phyloP scores from a whole-genome alignment of 1,284 basidiomycete genomes.

The Apiotrichum brassicae region DNA sequence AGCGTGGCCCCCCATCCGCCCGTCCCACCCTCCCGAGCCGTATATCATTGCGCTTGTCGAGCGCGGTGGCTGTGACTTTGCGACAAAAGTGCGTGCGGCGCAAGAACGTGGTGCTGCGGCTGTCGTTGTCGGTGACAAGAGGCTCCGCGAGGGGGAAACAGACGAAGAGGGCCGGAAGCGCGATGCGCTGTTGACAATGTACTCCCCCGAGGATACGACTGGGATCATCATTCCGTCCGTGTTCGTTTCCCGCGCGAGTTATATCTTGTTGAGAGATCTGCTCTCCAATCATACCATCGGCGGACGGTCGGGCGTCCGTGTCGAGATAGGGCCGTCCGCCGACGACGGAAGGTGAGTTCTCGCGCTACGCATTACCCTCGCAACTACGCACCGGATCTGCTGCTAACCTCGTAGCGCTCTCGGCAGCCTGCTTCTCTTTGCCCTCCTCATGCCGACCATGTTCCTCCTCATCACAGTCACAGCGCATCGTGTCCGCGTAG shows the following conservation, averaged over 20 bases:
- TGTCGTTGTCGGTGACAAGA: slow-evolving; percentile 74
- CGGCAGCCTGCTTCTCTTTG: slow-evolving; percentile 39
- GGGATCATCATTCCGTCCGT: slow-evolving; percentile 48
- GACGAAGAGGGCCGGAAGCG: slow-evolving; percentile 60
- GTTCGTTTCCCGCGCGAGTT: slow-evolving; percentile 48
- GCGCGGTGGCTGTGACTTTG: slow-evolving; percentile 78
- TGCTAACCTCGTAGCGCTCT: slow-evolving; percentile 28
- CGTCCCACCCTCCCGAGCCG: slow-evolving; percentile 11
- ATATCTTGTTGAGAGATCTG: slow-evolving; percentile 44
- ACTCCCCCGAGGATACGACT: slow-evolving; percentile 58
- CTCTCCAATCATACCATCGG: slow-evolving; percentile 25
- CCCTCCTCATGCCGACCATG: slow-evolving; percentile 41
- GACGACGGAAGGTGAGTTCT: slow-evolving; percentile 41
- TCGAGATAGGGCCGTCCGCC: slow-evolving; percentile 32
- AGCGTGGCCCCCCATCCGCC: slow-evolving; percentile 22
- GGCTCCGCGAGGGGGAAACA: slow-evolving; percentile 31
- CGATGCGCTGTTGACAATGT: slow-evolving; percentile 82
- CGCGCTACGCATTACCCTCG: not conserved
- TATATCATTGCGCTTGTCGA: slow-evolving; percentile 70
- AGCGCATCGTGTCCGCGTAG: slow-evolving; percentile 37
- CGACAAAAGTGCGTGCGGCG: slow-evolving; percentile 74
- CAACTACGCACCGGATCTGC: not conserved
- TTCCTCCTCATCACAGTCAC: slow-evolving; percentile 42
- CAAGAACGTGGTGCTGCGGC: slow-evolving; percentile 75
- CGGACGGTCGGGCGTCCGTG: slow-evolving; percentile 21